phyloP scores from a whole-genome alignment of 2,329 filamentous ascomycete species.

The Aureobasidium sp. region DNA sequence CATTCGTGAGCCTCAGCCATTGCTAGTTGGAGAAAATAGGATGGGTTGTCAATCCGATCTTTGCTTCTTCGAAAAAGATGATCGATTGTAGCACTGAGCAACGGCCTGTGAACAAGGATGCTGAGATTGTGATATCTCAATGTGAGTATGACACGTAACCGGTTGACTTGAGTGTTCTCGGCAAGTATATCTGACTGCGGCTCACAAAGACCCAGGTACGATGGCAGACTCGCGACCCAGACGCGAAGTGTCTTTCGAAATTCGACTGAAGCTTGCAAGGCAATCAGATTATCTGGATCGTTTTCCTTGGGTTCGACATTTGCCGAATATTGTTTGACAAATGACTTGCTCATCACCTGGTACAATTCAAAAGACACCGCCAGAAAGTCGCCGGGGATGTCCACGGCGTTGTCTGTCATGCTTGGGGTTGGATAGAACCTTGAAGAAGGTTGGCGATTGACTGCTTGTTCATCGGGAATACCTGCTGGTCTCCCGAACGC shows the following conservation, averaged over 20 bases:
- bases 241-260: conserved; percentile 20
- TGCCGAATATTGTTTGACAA: conserved; percentile 23
- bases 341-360: not conserved
- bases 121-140: conserved; percentile 38
- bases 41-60: conserved; percentile 7
- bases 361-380: not conserved
- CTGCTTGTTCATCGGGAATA: conserved; percentile 34
- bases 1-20: conserved; percentile 22
- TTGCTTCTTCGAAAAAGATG: not conserved
- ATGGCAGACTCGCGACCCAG: not conserved
- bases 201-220: conserved; percentile 5
- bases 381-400: not conserved
- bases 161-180: conserved; percentile 19
- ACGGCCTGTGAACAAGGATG: conserved; percentile 36
- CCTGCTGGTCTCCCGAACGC: conserved; percentile 44
- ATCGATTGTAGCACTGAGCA: conserved; percentile 35
- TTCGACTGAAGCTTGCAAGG: conserved; percentile 26
- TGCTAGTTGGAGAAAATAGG: conserved; percentile 22
- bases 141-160: conserved; percentile 38
- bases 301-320: conserved; percentile 31
- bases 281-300: conserved; percentile 33
- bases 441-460: not conserved
- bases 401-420: not conserved
- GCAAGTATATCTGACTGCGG: not conserved
- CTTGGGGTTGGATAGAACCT: not conserved